These are phyloP conservation scores for Tylopilus subfusipes DNA, from an alignment of 768 basidiomycete species.

Conservation along the genomic window DNA sequence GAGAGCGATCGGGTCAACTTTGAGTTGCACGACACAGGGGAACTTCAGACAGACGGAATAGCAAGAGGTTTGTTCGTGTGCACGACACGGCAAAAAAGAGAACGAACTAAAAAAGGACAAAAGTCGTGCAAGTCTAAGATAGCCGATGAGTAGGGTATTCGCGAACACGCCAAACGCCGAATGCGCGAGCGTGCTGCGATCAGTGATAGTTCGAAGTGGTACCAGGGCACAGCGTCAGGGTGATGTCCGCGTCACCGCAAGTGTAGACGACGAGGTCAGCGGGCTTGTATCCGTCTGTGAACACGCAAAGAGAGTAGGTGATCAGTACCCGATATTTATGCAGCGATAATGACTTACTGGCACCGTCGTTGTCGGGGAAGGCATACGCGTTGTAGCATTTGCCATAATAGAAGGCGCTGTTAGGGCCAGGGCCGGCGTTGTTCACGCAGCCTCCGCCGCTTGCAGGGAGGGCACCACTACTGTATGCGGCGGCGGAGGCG, in stretches of 20 bases:
- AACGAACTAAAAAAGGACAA: too few species aligned
- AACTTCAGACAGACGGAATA: too few species aligned
- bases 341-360: slow-evolving; percentile 14
- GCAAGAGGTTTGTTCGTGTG: too few species aligned
- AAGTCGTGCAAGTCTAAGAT: too few species aligned
- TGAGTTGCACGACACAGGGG: too few species aligned
- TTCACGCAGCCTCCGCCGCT: slow-evolving; percentile 27
- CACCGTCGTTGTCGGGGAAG: slow-evolving; percentile 33
- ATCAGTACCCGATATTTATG: neutral
- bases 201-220: slow-evolving; percentile 15
- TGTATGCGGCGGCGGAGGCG: slow-evolving; percentile 27
- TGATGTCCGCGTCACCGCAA: slow-evolving; percentile 26
- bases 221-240: slow-evolving; percentile 30
- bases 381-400: slow-evolving; percentile 31
- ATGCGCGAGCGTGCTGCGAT: too few species aligned
- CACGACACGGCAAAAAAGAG: too few species aligned
- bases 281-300: slow-evolving; percentile 25
- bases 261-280: slow-evolving; percentile 31
- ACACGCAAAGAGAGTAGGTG: neutral
- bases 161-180: too few species aligned
- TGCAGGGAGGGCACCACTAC: slow-evolving; percentile 26
- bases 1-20: too few species aligned
- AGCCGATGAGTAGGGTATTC: too few species aligned
- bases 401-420: slow-evolving; percentile 29
- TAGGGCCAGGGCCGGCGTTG: slow-evolving; percentile 29